A percentile compares a stretch with the other conserved stretches of the same genome.
These are phyloP conservation scores for Fraxinus albicans DNA, from an alignment of 305 asterid species.

Conservation along the genomic window DNA sequence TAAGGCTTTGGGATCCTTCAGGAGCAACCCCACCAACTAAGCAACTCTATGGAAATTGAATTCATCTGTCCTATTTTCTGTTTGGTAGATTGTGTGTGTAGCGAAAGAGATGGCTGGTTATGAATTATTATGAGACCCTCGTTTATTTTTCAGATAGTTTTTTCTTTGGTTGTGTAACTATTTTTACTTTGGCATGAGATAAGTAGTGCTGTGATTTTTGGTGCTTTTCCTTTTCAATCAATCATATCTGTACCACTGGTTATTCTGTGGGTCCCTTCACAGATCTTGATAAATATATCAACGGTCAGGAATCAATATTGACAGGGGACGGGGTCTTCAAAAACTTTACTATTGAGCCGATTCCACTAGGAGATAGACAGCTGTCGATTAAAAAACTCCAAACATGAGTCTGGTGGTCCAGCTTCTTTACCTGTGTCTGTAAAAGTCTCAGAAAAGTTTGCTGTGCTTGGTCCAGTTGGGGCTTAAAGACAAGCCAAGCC, in stretches of 20 bases:
- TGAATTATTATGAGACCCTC: not conserved
- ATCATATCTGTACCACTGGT: not conserved
- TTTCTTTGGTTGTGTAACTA: constrained; percentile 13
- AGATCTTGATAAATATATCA: not conserved
- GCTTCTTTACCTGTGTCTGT: not conserved
- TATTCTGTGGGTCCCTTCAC: not conserved
- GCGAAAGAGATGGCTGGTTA: constrained; percentile 24
- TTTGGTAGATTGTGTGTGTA: constrained; percentile 28
- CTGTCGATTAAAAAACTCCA: not conserved
- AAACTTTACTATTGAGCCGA: not conserved
- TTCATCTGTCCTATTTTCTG: constrained; percentile 2
- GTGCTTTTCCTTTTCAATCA: not conserved
- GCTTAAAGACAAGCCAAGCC: not conserved
- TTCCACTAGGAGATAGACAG: not conserved
- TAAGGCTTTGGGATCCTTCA: constrained; percentile 87
- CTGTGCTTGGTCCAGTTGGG: constrained; percentile 23
- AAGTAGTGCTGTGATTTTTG: constrained; percentile 2
- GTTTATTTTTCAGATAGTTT: not conserved
- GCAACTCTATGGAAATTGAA: not conserved
- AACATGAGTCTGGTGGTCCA: not conserved
- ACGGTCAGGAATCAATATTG: not conserved
- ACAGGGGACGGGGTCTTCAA: not conserved
- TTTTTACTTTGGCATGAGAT: constrained; percentile 9
- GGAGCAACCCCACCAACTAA: constrained; percentile 81
- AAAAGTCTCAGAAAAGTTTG: not conserved